Evolutionary conservation across 2,329 filamentous ascomycete species (phyloP), one percentile per base, ranked within the genome.

Genomic region (Alternaria dauci): DNA sequence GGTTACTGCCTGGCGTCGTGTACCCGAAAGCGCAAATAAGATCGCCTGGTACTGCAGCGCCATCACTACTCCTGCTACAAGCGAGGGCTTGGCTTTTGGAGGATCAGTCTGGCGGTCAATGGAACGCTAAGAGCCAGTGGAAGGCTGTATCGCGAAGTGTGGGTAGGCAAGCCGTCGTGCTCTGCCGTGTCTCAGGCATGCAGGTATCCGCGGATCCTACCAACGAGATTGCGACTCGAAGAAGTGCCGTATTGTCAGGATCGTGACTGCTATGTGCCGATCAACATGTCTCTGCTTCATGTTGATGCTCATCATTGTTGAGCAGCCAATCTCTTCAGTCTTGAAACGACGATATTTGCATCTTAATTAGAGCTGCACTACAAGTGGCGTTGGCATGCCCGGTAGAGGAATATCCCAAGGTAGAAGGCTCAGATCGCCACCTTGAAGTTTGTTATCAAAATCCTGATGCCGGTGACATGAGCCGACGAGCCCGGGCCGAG

Each of bases 21-120:
- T 36, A 14, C 16, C 32, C 46, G 6, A 38, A 50, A 26, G 32
- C 5, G 32, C 38, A 14, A 25, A 36, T 38, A 36, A 38, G 14
- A 38, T 50, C 46, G 30, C 34, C 46, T 12, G 25, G 5, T 36
- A 26, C 38, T 25, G 46, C 12, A 30, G 25, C 46, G 46, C 32
- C 46, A 50, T 50, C 46, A 25, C 38, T 2, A 7, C 14, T 50
- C 46, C 20, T 48, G 46, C 46, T 23, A 18, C 12, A 11, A 25
- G 18, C 18, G 0, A 7, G 32, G 38, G 32, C 20, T 38, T 36
- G 32, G 8, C 42, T 28, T 12, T 44, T 38, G 20, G 34, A 32
- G 54, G 58, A 61, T 48, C 23, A 1, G 1, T 23, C 28, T 18
- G 48, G 42, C 60, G 54, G 59, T 53, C 47, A 60, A 58, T 11